phyloP scores from a whole-genome alignment of 306 rosid genomes.

The Vicia sativa region DNA sequence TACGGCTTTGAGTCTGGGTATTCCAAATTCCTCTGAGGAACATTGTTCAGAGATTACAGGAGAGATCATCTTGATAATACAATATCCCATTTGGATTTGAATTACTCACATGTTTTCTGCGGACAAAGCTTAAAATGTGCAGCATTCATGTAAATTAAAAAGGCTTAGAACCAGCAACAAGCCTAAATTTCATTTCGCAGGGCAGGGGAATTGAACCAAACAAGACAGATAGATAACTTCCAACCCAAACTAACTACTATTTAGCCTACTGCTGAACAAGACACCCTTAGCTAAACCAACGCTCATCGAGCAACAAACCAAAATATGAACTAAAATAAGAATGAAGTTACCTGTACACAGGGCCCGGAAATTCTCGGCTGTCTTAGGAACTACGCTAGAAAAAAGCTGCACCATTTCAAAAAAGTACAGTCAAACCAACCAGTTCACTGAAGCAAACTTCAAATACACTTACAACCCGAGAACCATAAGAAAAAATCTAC shows the following conservation, averaged over 20 bases:
- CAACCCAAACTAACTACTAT: neutral
- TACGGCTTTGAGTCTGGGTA: neutral
- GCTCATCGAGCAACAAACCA: conserved; percentile 19
- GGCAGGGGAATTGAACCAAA: neutral
- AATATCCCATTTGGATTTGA: neutral
- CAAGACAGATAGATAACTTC: conserved; percentile 14
- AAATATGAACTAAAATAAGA: conserved; percentile 4
- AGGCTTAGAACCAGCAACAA: neutral
- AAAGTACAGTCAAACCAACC: conserved; percentile 22
- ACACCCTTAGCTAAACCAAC: conserved; percentile 5
- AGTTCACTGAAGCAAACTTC: conserved; percentile 2
- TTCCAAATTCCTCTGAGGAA: neutral
- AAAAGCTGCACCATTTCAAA: conserved; percentile 81
- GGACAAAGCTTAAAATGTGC: conserved; percentile 18
- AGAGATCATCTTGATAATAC: neutral
- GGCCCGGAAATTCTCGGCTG: conserved; percentile 88
- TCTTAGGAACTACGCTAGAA: conserved; percentile 75
- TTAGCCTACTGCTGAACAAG: neutral
- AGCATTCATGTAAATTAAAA: neutral
- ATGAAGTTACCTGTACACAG: conserved; percentile 83
- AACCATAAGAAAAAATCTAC: neutral
- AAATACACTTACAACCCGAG: conserved; percentile 7
- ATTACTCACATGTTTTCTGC: neutral
- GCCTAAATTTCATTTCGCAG: neutral
- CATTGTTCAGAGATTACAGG: neutral